Evolutionary conservation across 805 yeast genomes (phyloP).

Genomic region (Kodamaea hsintzibuensis): DNA sequence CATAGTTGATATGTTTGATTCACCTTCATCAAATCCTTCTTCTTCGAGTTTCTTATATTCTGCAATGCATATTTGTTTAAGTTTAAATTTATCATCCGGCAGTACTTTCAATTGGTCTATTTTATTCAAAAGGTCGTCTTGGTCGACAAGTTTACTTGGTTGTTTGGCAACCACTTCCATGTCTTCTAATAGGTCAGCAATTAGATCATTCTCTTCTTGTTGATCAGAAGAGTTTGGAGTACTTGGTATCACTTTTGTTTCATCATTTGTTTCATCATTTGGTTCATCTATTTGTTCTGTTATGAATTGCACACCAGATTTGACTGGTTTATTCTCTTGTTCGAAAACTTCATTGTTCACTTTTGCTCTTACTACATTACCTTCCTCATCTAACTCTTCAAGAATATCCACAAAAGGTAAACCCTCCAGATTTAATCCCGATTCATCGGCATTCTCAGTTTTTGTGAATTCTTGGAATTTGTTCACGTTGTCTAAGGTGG

Average conservation of each 20-base stretch:
- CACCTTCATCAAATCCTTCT: slow-evolving; percentile 7
- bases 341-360: slow-evolving; percentile 22
- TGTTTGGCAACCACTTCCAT: slow-evolving; percentile 40
- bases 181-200: slow-evolving; percentile 33
- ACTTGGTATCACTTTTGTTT: not conserved
- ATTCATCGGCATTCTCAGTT: slow-evolving; percentile 9
- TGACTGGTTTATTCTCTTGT: not conserved
- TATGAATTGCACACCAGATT: not conserved
- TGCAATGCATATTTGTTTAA: slow-evolving; percentile 25
- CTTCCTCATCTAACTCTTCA: slow-evolving; percentile 82
- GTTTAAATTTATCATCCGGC: slow-evolving; percentile 28
- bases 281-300: not conserved
- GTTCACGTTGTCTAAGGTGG: slow-evolving; percentile 17
- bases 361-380: slow-evolving; percentile 50
- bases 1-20: slow-evolving; percentile 2
- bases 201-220: slow-evolving; percentile 17
- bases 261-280: not conserved
- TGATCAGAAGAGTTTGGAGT: not conserved
- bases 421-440: slow-evolving; percentile 31
- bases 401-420: slow-evolving; percentile 78
- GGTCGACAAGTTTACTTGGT: slow-evolving; percentile 16
- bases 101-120: slow-evolving; percentile 27
- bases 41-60: slow-evolving; percentile 17
- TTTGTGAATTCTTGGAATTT: slow-evolving; percentile 15
- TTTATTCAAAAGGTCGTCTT: slow-evolving; percentile 22